These are phyloP conservation scores for Trichosporon ovoides DNA, from an alignment of 1,284 basidiomycete species.

Conservation along the genomic window DNA sequence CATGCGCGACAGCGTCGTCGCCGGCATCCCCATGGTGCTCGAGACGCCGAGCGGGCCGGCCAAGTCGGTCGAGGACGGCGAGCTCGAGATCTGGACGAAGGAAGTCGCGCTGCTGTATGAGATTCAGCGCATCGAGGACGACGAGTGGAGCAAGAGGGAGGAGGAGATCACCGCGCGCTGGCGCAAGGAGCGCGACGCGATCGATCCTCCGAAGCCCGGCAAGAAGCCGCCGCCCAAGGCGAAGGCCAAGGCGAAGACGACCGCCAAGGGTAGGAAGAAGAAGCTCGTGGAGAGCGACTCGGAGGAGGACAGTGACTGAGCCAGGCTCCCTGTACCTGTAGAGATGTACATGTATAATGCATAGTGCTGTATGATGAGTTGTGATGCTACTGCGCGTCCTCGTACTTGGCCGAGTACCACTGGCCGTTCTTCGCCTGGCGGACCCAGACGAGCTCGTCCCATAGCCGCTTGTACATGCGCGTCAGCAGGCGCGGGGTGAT, in stretches of 20 bases:
- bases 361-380: not conserved
- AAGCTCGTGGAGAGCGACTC: conserved; percentile 18
- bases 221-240: conserved; percentile 22
- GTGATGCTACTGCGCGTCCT: not conserved
- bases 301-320: not conserved
- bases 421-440: not conserved
- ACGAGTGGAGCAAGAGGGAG: conserved; percentile 37
- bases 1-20: conserved; percentile 63
- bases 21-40: conserved; percentile 69
- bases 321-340: not conserved
- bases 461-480: conserved; percentile 29
- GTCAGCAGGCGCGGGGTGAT: conserved; percentile 23
- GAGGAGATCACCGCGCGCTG: conserved; percentile 34
- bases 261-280: conserved; percentile 25
- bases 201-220: conserved; percentile 36
- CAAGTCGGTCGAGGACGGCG: conserved; percentile 31
- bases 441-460: conserved; percentile 30
- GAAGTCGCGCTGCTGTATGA: conserved; percentile 58
- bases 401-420: not conserved
- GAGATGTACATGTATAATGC: conserved; percentile 1
- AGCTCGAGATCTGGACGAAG: conserved; percentile 61
- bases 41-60: conserved; percentile 59
- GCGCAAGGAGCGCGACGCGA: conserved; percentile 35
- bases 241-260: conserved; percentile 15
- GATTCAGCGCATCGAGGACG: conserved; percentile 41